Evolutionary conservation across 2,329 filamentous ascomycete genomes (phyloP).

Genomic region (Fusarium gaditjirri): DNA sequence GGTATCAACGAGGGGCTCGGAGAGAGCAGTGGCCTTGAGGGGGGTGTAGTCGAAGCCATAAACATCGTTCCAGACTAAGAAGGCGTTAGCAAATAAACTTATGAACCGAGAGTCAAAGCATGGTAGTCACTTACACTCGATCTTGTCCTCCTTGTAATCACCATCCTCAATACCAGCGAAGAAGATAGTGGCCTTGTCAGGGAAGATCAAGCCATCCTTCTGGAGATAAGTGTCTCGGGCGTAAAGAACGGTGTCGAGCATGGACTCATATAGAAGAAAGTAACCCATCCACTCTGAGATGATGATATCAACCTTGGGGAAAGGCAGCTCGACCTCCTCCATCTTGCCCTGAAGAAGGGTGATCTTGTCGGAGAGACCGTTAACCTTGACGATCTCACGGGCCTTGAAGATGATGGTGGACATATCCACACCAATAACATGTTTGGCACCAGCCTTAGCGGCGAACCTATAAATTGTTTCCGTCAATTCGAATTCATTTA

Average conservation of each 20-base stretch:
- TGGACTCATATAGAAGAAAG: constrained; percentile 98
- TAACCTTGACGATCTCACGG: constrained; percentile 89
- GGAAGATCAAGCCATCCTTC: constrained; percentile 93
- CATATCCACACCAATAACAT: constrained; percentile 99
- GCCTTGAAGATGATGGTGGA: constrained; percentile 99
- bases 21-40: constrained; percentile 91
- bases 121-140: constrained; percentile 79
- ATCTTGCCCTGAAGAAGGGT: constrained; percentile 99
- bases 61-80: constrained; percentile 96
- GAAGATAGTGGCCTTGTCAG: constrained; percentile 98
- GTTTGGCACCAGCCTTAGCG: constrained; percentile 93
- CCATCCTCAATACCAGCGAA: constrained; percentile 97
- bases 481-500: constrained; percentile 17
- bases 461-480: constrained; percentile 77
- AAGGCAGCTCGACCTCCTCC: constrained; percentile 96
- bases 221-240: constrained; percentile 91
- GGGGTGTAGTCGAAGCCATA: constrained; percentile 98
- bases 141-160: constrained; percentile 99
- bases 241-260: constrained; percentile 98
- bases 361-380: constrained; percentile 95
- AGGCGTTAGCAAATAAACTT: constrained; percentile 1
- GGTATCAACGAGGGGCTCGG: constrained; percentile 96
- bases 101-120: background rate
- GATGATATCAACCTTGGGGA: constrained; percentile 97
- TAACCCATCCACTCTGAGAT: constrained; percentile 99